phyloP scores from a whole-genome alignment of 306 rosid genomes.

The Sophora flavescens region DNA sequence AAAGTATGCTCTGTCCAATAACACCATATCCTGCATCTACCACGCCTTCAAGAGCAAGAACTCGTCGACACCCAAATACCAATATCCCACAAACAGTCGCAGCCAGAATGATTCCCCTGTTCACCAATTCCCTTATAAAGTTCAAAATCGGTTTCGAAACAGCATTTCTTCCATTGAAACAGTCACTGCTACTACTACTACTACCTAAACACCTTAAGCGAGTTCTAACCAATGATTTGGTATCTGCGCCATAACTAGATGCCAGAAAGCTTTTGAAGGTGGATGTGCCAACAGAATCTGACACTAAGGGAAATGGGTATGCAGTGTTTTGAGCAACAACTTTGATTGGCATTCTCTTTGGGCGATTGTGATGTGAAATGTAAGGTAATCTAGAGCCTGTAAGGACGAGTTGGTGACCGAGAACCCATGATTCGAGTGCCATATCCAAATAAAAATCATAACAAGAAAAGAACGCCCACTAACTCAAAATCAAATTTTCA shows the following conservation, averaged over 20 bases:
- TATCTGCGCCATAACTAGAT: slow-evolving; percentile 33
- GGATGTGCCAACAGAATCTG: slow-evolving; percentile 44
- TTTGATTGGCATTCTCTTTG: slow-evolving; percentile 46
- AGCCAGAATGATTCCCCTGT: slow-evolving; percentile 68
- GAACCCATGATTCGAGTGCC: slow-evolving; percentile 51
- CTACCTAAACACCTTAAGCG: slow-evolving; percentile 54
- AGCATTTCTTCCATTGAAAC: slow-evolving; percentile 44
- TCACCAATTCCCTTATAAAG: slow-evolving; percentile 53
- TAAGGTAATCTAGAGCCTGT: slow-evolving; percentile 42
- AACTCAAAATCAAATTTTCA: slow-evolving; percentile 43
- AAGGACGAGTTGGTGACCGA: slow-evolving; percentile 44
- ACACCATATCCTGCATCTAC: slow-evolving; percentile 78
- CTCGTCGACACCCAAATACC: slow-evolving; percentile 68
- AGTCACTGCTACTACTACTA: slow-evolving; percentile 46
- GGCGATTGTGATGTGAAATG: slow-evolving; percentile 33
- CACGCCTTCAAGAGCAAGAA: slow-evolving; percentile 73
- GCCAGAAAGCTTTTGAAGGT: slow-evolving; percentile 34
- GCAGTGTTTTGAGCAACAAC: slow-evolving; percentile 39
- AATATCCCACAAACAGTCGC: slow-evolving; percentile 76
- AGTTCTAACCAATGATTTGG: slow-evolving; percentile 45
- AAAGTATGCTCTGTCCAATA: slow-evolving; percentile 71
- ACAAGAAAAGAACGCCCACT: slow-evolving; percentile 36
- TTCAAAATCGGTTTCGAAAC: slow-evolving; percentile 50
- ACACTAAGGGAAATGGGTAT: slow-evolving; percentile 48
- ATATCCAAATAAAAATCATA: slow-evolving; percentile 47